Evolutionary conservation across 805 yeast species (phyloP).

Genomic region (Barnettozyma californica): DNA sequence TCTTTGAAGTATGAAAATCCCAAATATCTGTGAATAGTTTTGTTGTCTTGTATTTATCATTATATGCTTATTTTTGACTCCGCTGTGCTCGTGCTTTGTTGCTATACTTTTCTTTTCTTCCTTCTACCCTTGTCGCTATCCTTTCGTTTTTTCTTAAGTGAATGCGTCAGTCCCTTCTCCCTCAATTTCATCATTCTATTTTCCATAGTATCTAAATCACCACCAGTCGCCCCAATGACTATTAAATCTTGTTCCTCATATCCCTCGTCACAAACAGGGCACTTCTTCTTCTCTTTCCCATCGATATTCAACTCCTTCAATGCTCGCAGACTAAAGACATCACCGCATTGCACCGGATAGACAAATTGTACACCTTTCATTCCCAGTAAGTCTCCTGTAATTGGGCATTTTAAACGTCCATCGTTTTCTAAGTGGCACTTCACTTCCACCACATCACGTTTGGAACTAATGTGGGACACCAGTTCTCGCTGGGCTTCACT

Average conservation of each 20-base stretch:
- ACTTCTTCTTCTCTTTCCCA: conserved; percentile 25
- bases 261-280: conserved; percentile 37
- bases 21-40: conserved; percentile 3
- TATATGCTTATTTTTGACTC: conserved; percentile 1
- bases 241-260: conserved; percentile 29
- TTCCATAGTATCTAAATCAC: conserved; percentile 18
- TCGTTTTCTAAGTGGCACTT: conserved; percentile 26
- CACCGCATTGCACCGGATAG: conserved; percentile 43
- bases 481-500: conserved; percentile 21
- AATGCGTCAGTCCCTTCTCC: conserved; percentile 30
- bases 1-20: neutral
- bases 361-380: conserved; percentile 33
- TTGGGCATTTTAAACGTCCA: conserved; percentile 32
- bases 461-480: conserved; percentile 30
- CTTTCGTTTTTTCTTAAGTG: conserved; percentile 26
- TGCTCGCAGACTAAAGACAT: conserved; percentile 25
- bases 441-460: conserved; percentile 42
- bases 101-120: conserved; percentile 8
- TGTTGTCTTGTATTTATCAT: conserved; percentile 3
- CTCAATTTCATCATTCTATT: conserved; percentile 23
- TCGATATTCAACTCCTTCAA: conserved; percentile 4
- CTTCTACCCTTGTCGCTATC: conserved; percentile 5
- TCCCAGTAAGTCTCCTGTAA: conserved; percentile 34
- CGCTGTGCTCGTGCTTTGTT: neutral
- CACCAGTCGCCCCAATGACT: conserved; percentile 29